Evolutionary conservation across 208 protist genomes (phyloP).

Genomic region (Trypanosoma mega): DNA sequence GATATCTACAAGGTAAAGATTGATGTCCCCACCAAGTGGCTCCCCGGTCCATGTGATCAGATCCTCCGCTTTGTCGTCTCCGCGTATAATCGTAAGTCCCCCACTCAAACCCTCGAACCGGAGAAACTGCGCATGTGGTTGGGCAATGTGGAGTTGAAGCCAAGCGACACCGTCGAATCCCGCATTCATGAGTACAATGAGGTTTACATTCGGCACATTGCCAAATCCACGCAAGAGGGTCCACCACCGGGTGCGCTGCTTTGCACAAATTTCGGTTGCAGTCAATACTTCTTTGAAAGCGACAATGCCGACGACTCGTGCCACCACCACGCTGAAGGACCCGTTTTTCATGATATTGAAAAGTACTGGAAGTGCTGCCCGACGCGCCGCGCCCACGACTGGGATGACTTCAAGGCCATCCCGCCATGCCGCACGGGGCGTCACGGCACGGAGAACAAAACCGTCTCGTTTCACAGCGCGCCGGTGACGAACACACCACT

Average conservation of each 20-base stretch:
- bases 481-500: slow-evolving; percentile 50
- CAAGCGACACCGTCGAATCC: slow-evolving; percentile 36
- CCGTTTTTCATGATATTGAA: slow-evolving; percentile 83
- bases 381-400: slow-evolving; percentile 70
- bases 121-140: slow-evolving; percentile 52
- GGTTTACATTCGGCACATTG: slow-evolving; percentile 54
- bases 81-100: slow-evolving; percentile 38
- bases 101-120: slow-evolving; percentile 17
- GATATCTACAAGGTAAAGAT: slow-evolving; percentile 62
- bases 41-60: slow-evolving; percentile 34
- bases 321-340: slow-evolving; percentile 60
- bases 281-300: slow-evolving; percentile 60
- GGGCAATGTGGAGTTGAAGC: slow-evolving; percentile 48
- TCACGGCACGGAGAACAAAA: slow-evolving; percentile 56
- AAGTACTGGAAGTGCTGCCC: slow-evolving; percentile 85
- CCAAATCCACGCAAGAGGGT: slow-evolving; percentile 11
- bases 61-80: slow-evolving; percentile 38
- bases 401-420: slow-evolving; percentile 78
- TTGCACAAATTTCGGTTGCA: slow-evolving; percentile 85
- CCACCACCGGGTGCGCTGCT: slow-evolving; percentile 38
- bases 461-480: slow-evolving; percentile 44
- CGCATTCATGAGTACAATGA: slow-evolving; percentile 79
- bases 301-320: slow-evolving; percentile 71
- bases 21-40: slow-evolving; percentile 40
- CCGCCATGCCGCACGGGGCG: slow-evolving; percentile 53